Evolutionary conservation across 345 rosid genomes (phyloP).

Genomic region (Brassica incana): DNA sequence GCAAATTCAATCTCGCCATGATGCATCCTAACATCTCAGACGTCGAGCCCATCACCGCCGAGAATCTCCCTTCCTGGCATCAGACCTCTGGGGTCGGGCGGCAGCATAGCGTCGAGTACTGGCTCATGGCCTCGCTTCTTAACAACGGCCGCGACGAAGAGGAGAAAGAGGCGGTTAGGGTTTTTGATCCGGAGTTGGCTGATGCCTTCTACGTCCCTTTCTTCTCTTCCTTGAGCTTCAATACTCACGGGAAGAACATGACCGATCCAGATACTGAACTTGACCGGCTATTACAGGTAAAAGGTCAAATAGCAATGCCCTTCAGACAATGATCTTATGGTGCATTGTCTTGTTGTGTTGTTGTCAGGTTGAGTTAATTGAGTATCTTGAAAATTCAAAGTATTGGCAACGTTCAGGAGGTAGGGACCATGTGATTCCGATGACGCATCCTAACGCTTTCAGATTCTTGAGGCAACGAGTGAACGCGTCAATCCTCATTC

Average conservation of each 20-base stretch:
- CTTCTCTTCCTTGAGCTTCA: conserved; percentile 89
- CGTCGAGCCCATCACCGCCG: conserved; percentile 53
- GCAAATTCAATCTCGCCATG: conserved; percentile 81
- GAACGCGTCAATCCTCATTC: conserved; percentile 84
- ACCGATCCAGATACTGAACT: conserved; percentile 86
- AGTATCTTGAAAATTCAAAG: conserved; percentile 60
- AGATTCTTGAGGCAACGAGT: conserved; percentile 81
- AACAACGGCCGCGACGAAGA: conserved; percentile 45
- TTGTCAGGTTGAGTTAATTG: conserved; percentile 71
- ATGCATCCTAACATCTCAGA: conserved; percentile 49
- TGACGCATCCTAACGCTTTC: conserved; percentile 99
- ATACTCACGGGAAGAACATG: conserved; percentile 85
- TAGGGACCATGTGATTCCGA: conserved; percentile 92
- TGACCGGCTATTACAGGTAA: conserved; percentile 89
- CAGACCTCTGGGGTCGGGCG: conserved; percentile 53
- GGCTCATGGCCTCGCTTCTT: conserved; percentile 92
- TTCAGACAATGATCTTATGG: too few relatives aligned
- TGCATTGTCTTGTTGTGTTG: neutral
- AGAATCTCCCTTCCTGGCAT: conserved; percentile 76
- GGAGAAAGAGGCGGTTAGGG: conserved; percentile 27
- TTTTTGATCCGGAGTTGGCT: conserved; percentile 67
- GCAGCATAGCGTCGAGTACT: conserved; percentile 92
- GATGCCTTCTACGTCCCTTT: conserved; percentile 88
- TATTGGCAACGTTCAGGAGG: conserved; percentile 95
- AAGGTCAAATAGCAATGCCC: neutral